A percentile compares a stretch with the other conserved stretches of the same genome.
phyloP scores from a whole-genome alignment of 805 yeast species.

The Teunomyces barrocoloradensis region DNA sequence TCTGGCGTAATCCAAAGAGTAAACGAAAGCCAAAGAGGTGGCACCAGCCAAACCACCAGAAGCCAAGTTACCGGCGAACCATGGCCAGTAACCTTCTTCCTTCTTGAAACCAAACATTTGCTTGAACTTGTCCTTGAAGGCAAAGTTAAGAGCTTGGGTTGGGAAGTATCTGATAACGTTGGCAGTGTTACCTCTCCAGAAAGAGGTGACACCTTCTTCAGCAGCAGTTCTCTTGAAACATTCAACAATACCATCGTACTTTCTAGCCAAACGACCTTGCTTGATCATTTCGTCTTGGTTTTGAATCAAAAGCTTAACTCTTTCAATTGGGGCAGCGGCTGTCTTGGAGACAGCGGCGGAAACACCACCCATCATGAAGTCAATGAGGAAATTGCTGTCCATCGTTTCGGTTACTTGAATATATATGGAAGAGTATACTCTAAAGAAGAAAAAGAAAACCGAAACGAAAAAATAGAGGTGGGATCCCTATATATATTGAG shows the following conservation, averaged over 20 bases:
- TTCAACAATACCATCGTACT: conserved; percentile 87
- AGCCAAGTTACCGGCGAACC: conserved; percentile 98
- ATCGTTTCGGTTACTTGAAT: conserved; percentile 9
- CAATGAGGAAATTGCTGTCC: conserved; percentile 34
- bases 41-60: conserved; percentile 99
- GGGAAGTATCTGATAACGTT: conserved; percentile 99
- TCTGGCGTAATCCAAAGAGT: conserved; percentile 98
- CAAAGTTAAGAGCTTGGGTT: conserved; percentile 97
- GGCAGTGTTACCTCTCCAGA: conserved; percentile 99
- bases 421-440: conserved; percentile 8
- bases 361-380: conserved; percentile 96
- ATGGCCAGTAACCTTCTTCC: conserved; percentile 86
- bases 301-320: conserved; percentile 94
- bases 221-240: conserved; percentile 94
- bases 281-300: conserved; percentile 98
- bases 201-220: conserved; percentile 86
- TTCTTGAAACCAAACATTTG: conserved; percentile 95
- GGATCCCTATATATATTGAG: conserved; percentile 7
- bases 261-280: conserved; percentile 88
- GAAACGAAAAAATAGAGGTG: conserved; percentile 3
- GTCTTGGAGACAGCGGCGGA: conserved; percentile 99
- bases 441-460: conserved; percentile 3
- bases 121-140: conserved; percentile 97
- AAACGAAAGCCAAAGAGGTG: conserved; percentile 86
- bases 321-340: conserved; percentile 96